Evolutionary conservation across 108 stramenopile genomes (phyloP).

Genomic region (Nitzschia inconspicua): DNA sequence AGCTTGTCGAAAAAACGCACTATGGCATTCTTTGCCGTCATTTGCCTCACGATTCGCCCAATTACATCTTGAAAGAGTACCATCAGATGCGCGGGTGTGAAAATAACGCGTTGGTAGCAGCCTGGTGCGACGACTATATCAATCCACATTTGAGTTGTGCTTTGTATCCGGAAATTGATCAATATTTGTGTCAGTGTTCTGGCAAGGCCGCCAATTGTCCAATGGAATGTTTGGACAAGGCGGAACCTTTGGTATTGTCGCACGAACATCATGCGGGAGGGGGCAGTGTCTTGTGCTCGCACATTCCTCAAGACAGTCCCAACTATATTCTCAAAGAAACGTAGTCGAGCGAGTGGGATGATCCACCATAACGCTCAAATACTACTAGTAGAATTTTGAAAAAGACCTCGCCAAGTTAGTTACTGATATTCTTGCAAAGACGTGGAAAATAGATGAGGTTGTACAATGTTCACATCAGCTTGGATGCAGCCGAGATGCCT

Average conservation of each 20-base stretch:
- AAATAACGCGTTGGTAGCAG: conserved; percentile 27
- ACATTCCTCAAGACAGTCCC: conserved; percentile 26
- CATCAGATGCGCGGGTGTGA: too few species aligned
- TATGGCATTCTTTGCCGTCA: conserved; percentile 26
- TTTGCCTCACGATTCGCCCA: conserved; percentile 30
- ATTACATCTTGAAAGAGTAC: conserved; percentile 26
- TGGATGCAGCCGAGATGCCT: too few species aligned
- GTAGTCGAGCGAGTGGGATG: too few species aligned
- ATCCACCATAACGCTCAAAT: too few species aligned
- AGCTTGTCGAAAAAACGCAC: neutral
- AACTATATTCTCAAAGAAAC: conserved; percentile 31
- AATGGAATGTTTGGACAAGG: conserved; percentile 21
- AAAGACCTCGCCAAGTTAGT: too few species aligned
- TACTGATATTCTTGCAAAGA: too few species aligned
- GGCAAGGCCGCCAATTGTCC: conserved; percentile 23
- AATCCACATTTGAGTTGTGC: conserved; percentile 4
- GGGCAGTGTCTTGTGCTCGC: conserved; percentile 17
- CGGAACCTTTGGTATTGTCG: too few species aligned
- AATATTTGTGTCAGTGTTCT: conserved; percentile 26
- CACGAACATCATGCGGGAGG: too few species aligned
- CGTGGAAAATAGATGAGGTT: too few species aligned
- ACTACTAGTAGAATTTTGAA: too few species aligned
- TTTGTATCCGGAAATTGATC: conserved; percentile 14
- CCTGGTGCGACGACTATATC: conserved; percentile 27
- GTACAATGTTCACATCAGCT: too few species aligned